A percentile compares a stretch with the other conserved stretches of the same genome.
These are phyloP conservation scores for Arabidopsis arenosa DNA, from an alignment of 345 rosid genomes.

Conservation along the genomic window DNA sequence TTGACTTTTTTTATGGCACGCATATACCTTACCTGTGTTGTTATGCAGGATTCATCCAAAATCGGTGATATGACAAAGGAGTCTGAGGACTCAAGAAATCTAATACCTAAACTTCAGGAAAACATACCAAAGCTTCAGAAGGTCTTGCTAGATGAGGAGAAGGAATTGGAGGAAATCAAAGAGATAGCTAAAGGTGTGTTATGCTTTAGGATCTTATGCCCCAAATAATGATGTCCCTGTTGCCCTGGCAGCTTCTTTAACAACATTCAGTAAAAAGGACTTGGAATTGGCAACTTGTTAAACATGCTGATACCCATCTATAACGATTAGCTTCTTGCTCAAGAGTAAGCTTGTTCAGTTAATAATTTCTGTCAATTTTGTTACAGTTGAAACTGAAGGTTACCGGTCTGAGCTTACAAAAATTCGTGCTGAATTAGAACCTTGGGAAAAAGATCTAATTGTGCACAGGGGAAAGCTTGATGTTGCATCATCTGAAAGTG, in stretches of 20 bases:
- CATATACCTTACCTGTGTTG: constrained; percentile 42
- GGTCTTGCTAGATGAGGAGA: constrained; percentile 73
- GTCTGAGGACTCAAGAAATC: constrained; percentile 60
- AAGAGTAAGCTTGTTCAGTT: constrained; percentile 8
- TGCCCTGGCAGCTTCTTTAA: constrained; percentile 12
- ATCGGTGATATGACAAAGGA: constrained; percentile 68
- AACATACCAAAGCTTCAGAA: constrained; percentile 75
- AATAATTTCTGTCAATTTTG: constrained; percentile 40
- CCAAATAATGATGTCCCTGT: constrained; percentile 15
- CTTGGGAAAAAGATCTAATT: constrained; percentile 90
- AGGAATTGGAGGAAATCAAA: constrained; percentile 69
- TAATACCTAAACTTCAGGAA: constrained; percentile 84
- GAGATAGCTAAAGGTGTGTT: constrained; percentile 78
- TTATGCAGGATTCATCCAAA: constrained; percentile 72
- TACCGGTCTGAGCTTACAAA: constrained; percentile 76
- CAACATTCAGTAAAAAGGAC: constrained; percentile 16
- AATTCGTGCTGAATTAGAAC: constrained; percentile 87
- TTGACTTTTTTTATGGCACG: constrained; percentile 22
- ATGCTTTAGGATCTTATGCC: constrained; percentile 29
- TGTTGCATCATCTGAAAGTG: constrained; percentile 81
- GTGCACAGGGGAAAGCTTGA: constrained; percentile 90
- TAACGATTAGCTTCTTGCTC: not conserved
- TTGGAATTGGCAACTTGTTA: constrained; percentile 32
- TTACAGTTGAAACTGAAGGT: constrained; percentile 84
- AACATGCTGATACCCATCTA: constrained; percentile 6